These are phyloP conservation scores for Rhizoctonia solani DNA, from an alignment of 1,284 basidiomycete genomes.

Conservation along the genomic window DNA sequence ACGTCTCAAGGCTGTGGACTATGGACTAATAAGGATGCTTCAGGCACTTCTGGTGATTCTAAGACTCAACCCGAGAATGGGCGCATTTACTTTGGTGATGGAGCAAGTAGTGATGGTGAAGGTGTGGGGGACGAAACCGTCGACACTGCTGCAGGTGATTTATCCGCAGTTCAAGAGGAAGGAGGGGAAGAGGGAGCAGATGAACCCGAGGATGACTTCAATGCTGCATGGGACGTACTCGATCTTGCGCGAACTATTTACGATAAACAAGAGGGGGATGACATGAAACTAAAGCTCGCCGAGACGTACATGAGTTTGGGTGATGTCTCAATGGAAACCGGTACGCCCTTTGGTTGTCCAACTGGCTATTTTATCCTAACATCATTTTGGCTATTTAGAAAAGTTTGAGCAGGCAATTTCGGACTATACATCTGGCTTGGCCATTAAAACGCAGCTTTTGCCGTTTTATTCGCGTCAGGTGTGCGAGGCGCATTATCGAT, in stretches of 20 bases:
- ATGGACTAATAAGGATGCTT: neutral
- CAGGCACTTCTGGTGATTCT: slow-evolving; percentile 23
- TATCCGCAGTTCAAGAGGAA: slow-evolving; percentile 54
- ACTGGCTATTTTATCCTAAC: neutral
- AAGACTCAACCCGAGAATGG: slow-evolving; percentile 11
- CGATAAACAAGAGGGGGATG: slow-evolving; percentile 63
- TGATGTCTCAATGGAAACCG: slow-evolving; percentile 88
- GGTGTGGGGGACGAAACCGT: slow-evolving; percentile 53
- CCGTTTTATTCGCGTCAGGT: slow-evolving; percentile 82
- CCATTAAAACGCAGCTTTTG: slow-evolving; percentile 70
- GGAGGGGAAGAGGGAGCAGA: slow-evolving; percentile 39
- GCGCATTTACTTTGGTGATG: slow-evolving; percentile 66
- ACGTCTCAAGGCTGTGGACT: neutral
- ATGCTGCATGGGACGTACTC: slow-evolving; percentile 91
- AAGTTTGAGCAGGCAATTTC: slow-evolving; percentile 89
- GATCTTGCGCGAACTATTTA: slow-evolving; percentile 86
- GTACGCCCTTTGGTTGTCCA: slow-evolving; percentile 50
- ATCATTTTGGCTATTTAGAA: slow-evolving; percentile 54
- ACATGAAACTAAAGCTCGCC: slow-evolving; percentile 71
- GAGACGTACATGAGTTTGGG: slow-evolving; percentile 84
- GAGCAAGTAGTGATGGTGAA: slow-evolving; percentile 60
- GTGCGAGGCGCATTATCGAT: slow-evolving; percentile 87
- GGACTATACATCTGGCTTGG: slow-evolving; percentile 76
- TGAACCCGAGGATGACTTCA: slow-evolving; percentile 87
- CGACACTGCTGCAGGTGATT: slow-evolving; percentile 61